Evolutionary conservation across 176 grass and related monocot genomes (phyloP).

Genomic region (Cocos nucifera): DNA sequence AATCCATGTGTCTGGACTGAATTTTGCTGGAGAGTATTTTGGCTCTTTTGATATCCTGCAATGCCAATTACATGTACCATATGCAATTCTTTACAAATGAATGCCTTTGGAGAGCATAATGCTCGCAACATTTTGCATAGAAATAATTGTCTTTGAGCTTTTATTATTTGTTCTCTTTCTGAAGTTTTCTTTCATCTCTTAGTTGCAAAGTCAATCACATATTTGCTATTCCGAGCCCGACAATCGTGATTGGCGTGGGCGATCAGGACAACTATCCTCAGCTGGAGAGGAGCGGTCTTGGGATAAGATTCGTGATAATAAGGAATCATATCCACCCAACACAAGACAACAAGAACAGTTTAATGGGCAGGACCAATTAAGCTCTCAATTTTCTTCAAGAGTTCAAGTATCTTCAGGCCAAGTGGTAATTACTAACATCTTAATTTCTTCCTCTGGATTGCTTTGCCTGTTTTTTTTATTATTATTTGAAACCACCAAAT

Average conservation of each 20-base stretch:
- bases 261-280: slow-evolving; percentile 31
- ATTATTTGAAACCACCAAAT: no score
- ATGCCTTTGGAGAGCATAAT: no score
- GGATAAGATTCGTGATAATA: slow-evolving; percentile 69
- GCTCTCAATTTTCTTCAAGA: slow-evolving; percentile 43
- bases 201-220: slow-evolving; percentile 43
- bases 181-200: slow-evolving; percentile 12
- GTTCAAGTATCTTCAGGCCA: slow-evolving; percentile 37
- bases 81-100: no score
- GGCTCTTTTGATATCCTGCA: no score
- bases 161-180: neutral
- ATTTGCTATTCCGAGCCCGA: slow-evolving; percentile 77
- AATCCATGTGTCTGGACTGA: neutral
- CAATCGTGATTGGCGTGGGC: slow-evolving; percentile 80
- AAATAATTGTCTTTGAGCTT: no score
- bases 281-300: slow-evolving; percentile 72
- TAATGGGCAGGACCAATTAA: slow-evolving; percentile 54
- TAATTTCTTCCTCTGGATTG: neutral
- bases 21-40: neutral
- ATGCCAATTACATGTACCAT: no score
- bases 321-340: slow-evolving; percentile 42
- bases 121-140: no score
- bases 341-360: slow-evolving; percentile 49
- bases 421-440: neutral
- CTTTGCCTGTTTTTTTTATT: neutral